Base-by-base conservation (phyloP, 2,329 filamentous ascomycete species). In the Arthrobotrys conoides region DNA sequence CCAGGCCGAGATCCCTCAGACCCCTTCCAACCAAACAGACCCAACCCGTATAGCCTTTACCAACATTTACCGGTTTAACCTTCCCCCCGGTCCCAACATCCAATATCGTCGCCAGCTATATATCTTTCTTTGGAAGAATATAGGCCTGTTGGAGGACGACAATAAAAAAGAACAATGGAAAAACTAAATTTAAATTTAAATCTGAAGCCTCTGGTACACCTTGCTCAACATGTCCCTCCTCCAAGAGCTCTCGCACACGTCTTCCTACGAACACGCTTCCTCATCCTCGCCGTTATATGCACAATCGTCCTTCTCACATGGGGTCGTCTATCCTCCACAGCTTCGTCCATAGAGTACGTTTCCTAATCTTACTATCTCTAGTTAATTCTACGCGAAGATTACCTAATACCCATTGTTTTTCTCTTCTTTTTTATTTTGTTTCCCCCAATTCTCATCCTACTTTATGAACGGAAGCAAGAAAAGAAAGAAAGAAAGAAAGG, bases 251-350 rank as follows among this genome's bases (percentile, higher is more conserved):
- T 78, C 33, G 73, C 68, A 2, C 67, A 68, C 36, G 46, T 77
- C 20, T 71, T 77, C 55, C 38, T 72, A 14, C 46, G 75, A 46
- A 78, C 68, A 16, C 68, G 75, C 33, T 78, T 78, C 38, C 68
- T 78, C 49, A 63, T 71, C 6, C 55, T 78, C 24, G 68, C 68
- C 53, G 27, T 78, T 46, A 33, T 51, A 44, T 46, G 53, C 36
- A 72, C 68, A 18, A 36, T 72, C 55, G 12, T 78, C 38, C 44
- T 78, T 5, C 63, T 72, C 48, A 72, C 75, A 22, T 78, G 75
- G 75, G 68, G 68, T 20, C 63, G 48, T 57, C 44, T 78, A 12
- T 68, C 67, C 0, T 68, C 63, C 1, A 72, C 75, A 20, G 75
- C 75, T 65, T 55, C 75, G 9, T 78, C 75, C 2, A 20, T 78